These are phyloP conservation scores for Lepiota brunneoincarnata DNA, from an alignment of 768 basidiomycete genomes.

Conservation along the genomic window DNA sequence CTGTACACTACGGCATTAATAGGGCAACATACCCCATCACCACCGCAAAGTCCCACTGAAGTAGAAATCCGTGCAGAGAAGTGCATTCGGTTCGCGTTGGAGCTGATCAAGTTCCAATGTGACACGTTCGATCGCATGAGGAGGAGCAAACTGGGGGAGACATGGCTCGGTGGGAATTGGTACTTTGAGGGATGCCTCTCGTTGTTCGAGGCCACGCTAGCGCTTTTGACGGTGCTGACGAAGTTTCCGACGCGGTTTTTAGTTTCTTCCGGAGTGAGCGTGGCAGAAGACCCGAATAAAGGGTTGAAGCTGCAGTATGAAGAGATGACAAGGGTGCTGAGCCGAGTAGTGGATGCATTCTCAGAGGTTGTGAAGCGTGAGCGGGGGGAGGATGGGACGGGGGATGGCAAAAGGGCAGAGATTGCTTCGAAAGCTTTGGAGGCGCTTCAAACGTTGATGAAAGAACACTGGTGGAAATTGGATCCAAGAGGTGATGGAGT, in stretches of 20 bases:
- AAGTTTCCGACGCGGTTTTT: conserved; percentile 25
- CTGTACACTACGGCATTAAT: conserved; percentile 42
- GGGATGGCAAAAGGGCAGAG: conserved; percentile 7
- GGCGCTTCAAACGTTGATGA: not conserved
- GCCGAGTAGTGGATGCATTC: conserved; percentile 3
- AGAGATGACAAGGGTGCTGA: conserved; percentile 4
- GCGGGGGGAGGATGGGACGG: not conserved
- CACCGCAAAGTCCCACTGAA: conserved; percentile 21
- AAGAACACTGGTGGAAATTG: conserved; percentile 14
- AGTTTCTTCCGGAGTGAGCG: not conserved
- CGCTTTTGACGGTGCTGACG: conserved; percentile 39
- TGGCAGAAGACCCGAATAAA: conserved; percentile 1
- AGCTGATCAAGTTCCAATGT: conserved; percentile 42
- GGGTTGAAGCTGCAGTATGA: conserved; percentile 6
- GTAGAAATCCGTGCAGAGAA: conserved; percentile 32
- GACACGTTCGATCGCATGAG: conserved; percentile 29
- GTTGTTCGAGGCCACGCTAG: conserved; percentile 46
- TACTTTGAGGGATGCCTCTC: conserved; percentile 42
- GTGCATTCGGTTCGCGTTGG: conserved; percentile 37
- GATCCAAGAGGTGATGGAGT: not conserved
- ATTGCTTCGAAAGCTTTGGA: conserved; percentile 5
- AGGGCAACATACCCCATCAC: conserved; percentile 22
- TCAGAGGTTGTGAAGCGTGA: conserved; percentile 6
- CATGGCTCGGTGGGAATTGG: conserved; percentile 22
- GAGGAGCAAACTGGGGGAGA: conserved; percentile 2